Conservation (phyloP, 2,329 filamentous ascomycete species). For the Cryphonectria japonica region DNA sequence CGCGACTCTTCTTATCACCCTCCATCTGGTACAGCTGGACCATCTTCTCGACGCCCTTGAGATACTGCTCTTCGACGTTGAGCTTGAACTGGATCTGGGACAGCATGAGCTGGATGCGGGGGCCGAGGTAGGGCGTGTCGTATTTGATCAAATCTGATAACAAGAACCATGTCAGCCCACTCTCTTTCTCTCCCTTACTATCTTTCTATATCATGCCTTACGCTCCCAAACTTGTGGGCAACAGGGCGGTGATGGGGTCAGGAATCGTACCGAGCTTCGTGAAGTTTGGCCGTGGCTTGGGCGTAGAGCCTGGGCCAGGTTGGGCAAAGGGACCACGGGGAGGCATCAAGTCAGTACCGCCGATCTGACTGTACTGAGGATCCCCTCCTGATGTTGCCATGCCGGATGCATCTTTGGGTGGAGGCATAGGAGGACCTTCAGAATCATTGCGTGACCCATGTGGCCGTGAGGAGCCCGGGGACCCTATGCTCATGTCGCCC, state of each 20-base stretch:
- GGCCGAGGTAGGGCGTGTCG: slow-evolving; percentile 91
- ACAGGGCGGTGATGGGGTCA: not conserved
- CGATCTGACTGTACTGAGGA: slow-evolving; percentile 57
- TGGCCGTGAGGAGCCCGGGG: slow-evolving; percentile 49
- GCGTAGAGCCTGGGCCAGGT: slow-evolving; percentile 68
- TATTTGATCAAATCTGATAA: slow-evolving; percentile 92
- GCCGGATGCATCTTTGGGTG: slow-evolving; percentile 68
- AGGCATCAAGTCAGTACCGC: slow-evolving; percentile 76
- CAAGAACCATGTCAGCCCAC: slow-evolving; percentile 20
- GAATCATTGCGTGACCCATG: slow-evolving; percentile 49
- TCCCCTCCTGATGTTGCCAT: slow-evolving; percentile 28
- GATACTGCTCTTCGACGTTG: slow-evolving; percentile 98
- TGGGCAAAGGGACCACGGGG: slow-evolving; percentile 79
- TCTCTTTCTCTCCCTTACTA: slow-evolving; percentile 1
- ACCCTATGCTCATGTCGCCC: slow-evolving; percentile 66
- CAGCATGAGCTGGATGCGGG: slow-evolving; percentile 98
- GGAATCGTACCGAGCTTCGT: slow-evolving; percentile 84
- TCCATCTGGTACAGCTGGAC: slow-evolving; percentile 96
- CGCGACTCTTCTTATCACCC: slow-evolving; percentile 92
- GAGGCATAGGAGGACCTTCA: slow-evolving; percentile 63
- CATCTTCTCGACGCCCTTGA: slow-evolving; percentile 99
- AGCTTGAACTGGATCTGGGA: slow-evolving; percentile 99
- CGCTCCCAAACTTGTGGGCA: too few relatives aligned
- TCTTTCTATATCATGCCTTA: not conserved
- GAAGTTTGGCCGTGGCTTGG: slow-evolving; percentile 84